phyloP scores from a whole-genome alignment of 1,284 basidiomycete species.

The Retiboletus flavoniger region DNA sequence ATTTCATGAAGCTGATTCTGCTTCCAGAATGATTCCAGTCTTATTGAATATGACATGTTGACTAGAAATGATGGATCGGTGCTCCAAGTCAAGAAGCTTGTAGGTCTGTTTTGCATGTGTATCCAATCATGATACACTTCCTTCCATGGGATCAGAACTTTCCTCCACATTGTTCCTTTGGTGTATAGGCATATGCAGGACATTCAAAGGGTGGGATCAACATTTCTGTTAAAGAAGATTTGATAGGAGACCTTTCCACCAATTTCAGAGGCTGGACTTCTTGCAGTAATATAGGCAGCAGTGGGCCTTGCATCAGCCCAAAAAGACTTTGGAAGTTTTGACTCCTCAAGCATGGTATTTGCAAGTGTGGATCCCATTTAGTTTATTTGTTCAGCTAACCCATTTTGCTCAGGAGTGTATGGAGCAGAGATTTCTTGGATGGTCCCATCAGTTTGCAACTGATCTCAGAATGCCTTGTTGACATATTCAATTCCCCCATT shows the following conservation, averaged over 20 bases:
- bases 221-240: background rate
- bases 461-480: no score
- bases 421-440: no score
- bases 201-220: background rate
- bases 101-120: constrained; percentile 9
- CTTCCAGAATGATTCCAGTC: background rate
- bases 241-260: background rate
- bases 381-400: constrained; percentile 23
- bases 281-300: background rate
- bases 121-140: constrained; percentile 1
- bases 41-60: constrained; percentile 1
- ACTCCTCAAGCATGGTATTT: constrained; percentile 26
- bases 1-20: background rate
- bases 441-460: no score
- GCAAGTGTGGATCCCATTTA: constrained; percentile 28
- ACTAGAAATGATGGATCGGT: constrained; percentile 1
- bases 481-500: no score
- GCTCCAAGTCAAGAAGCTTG: constrained; percentile 9
- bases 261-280: background rate
- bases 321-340: constrained; percentile 22
- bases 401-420: no score
- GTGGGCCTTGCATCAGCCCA: constrained; percentile 28
- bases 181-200: background rate
- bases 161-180: constrained; percentile 1
- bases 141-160: constrained; percentile 2